Conservation (phyloP, 2,329 filamentous ascomycete species). For the Nothopassalora personata region DNA sequence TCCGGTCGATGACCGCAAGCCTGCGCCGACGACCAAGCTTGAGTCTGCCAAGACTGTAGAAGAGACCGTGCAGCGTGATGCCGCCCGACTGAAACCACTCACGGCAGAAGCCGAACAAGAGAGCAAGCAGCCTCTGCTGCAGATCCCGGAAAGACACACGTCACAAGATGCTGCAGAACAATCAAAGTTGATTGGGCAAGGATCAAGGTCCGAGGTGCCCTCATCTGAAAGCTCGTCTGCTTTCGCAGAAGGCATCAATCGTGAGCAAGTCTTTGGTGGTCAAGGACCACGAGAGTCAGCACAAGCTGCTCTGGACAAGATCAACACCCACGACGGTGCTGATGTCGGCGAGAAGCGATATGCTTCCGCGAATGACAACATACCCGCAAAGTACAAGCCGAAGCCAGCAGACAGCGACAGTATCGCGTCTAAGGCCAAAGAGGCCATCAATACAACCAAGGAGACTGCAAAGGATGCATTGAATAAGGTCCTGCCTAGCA, state of each 20-base stretch:
- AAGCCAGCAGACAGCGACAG: not conserved
- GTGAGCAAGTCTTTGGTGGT: constrained; percentile 5
- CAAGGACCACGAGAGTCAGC: constrained; percentile 13
- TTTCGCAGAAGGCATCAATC: constrained; percentile 5
- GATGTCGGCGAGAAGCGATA: not conserved
- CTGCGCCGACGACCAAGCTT: not conserved
- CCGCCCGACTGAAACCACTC: constrained; percentile 28
- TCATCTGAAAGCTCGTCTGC: constrained; percentile 5
- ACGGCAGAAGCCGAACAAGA: constrained; percentile 25
- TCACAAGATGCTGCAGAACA: constrained; percentile 12
- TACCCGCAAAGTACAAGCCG: not conserved
- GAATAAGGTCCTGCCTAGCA: not conserved
- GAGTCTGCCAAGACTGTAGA: constrained; percentile 9
- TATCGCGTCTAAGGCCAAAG: not conserved
- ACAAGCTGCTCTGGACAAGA: constrained; percentile 17
- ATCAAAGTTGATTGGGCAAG: constrained; percentile 7
- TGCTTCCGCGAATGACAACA: not conserved
- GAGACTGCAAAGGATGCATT: not conserved
- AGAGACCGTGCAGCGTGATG: constrained; percentile 28
- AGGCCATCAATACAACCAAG: not conserved
- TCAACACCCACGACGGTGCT: constrained; percentile 9
- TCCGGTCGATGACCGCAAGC: constrained; percentile 1
- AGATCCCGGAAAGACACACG: constrained; percentile 29
- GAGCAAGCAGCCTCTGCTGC: constrained; percentile 30
- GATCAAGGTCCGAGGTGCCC: constrained; percentile 1